A percentile compares a stretch with the other conserved stretches of the same genome.
phyloP scores from a whole-genome alignment of 2,329 filamentous ascomycete genomes.

The Aspergillus sp. region DNA sequence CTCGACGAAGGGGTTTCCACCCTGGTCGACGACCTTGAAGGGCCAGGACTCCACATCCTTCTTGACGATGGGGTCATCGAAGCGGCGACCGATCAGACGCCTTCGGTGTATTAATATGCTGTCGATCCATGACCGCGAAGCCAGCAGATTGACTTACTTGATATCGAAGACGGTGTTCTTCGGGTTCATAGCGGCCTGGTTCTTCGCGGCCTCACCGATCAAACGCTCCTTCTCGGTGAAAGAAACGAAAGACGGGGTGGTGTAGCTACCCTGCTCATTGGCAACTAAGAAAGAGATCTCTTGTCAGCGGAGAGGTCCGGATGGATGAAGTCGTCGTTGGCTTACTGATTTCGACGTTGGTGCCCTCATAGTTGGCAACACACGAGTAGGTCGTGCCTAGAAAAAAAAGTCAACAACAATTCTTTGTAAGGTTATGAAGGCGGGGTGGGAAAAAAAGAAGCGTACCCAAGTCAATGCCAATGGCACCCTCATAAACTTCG shows the following conservation, averaged over 20 bases:
- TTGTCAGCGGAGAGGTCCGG: background rate
- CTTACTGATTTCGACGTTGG: slow-evolving; percentile 97
- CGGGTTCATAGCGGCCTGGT: slow-evolving; percentile 99
- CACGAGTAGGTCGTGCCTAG: slow-evolving; percentile 99
- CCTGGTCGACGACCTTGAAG: slow-evolving; percentile 94
- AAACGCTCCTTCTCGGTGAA: slow-evolving; percentile 98
- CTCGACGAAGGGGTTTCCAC: slow-evolving; percentile 85
- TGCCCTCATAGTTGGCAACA: slow-evolving; percentile 98
- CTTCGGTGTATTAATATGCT: slow-evolving; percentile 45
- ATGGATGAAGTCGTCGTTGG: slow-evolving; percentile 20
- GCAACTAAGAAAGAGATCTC: slow-evolving; percentile 58
- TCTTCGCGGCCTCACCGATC: slow-evolving; percentile 99
- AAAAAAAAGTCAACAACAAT: slow-evolving; percentile 23
- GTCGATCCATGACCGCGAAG: slow-evolving; percentile 1
- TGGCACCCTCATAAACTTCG: slow-evolving; percentile 99
- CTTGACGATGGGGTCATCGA: slow-evolving; percentile 94
- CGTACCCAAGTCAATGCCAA: slow-evolving; percentile 99
- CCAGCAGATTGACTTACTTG: slow-evolving; percentile 64
- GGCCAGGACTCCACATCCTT: slow-evolving; percentile 99
- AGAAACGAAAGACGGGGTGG: slow-evolving; percentile 97
- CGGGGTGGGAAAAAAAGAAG: slow-evolving; percentile 22
- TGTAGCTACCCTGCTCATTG: slow-evolving; percentile 99
- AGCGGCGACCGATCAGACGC: slow-evolving; percentile 96
- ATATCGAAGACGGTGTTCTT: slow-evolving; percentile 98
- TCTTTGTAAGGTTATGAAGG: background rate